These are phyloP conservation scores for Boletus edulis DNA, from an alignment of 768 basidiomycete genomes.

Conservation along the genomic window DNA sequence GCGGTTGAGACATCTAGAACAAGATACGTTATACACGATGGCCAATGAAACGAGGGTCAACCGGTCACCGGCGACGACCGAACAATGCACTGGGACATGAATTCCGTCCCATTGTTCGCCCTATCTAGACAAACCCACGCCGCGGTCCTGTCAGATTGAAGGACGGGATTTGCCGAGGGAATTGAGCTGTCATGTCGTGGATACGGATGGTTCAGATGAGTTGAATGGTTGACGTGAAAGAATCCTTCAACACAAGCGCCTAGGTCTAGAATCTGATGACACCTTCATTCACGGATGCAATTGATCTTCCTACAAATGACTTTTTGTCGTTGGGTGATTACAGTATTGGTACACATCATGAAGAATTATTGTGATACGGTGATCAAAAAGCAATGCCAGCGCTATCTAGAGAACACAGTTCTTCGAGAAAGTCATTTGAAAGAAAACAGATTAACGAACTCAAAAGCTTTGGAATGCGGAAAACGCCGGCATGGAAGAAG, in stretches of 20 bases:
- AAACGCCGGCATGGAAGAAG: neutral
- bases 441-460: neutral
- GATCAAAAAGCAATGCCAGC: slow-evolving; percentile 5
- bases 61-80: too few relatives aligned
- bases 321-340: neutral
- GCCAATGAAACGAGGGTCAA: too few relatives aligned
- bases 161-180: neutral
- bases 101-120: slow-evolving; percentile 3
- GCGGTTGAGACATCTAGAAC: too few relatives aligned
- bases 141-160: too few relatives aligned
- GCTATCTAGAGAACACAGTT: slow-evolving; percentile 12
- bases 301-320: too few relatives aligned
- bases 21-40: too few relatives aligned
- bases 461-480: neutral
- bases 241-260: too few relatives aligned
- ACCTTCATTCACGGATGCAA: too few relatives aligned
- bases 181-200: neutral
- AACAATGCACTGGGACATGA: too few relatives aligned
- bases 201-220: too few relatives aligned
- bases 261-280: too few relatives aligned
- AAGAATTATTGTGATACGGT: neutral
- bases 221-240: too few relatives aligned
- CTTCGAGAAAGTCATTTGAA: neutral
- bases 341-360: slow-evolving; percentile 7
- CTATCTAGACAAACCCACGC: neutral